phyloP scores from a whole-genome alignment of 2,329 filamentous ascomycete genomes.

The Xylariales sp. region DNA sequence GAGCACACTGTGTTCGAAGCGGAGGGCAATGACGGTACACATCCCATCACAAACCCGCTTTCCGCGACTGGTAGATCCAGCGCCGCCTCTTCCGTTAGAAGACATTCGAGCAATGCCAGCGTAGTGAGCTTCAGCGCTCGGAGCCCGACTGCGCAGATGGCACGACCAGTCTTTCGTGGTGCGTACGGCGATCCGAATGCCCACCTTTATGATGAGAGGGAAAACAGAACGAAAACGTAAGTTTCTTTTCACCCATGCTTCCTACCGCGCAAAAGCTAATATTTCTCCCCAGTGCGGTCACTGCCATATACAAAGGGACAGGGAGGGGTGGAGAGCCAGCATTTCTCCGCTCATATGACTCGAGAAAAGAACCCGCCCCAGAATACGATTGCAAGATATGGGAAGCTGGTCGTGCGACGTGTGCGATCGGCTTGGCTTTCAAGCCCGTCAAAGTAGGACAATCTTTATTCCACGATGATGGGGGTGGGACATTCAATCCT shows the following conservation, averaged over 20 bases:
- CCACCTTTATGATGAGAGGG: constrained; percentile 79
- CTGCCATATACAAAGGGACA: constrained; percentile 85
- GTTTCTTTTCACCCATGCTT: constrained; percentile 25
- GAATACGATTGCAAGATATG: constrained; percentile 95
- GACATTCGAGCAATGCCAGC: constrained; percentile 76
- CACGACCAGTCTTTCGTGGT: constrained; percentile 47
- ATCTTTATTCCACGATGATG: constrained; percentile 90
- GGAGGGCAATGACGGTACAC: constrained; percentile 73
- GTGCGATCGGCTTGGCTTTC: constrained; percentile 85
- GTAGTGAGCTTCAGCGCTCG: constrained; percentile 74
- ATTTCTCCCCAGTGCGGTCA: constrained; percentile 70
- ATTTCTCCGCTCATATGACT: constrained; percentile 90
- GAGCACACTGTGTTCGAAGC: constrained; percentile 76
- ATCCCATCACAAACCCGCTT: constrained; percentile 34
- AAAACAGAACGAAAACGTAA: constrained; percentile 86
- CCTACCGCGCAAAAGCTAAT: constrained; percentile 13
- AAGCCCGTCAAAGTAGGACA: constrained; percentile 94
- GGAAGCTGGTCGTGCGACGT: constrained; percentile 95
- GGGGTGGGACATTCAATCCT: constrained; percentile 87
- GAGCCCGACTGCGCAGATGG: constrained; percentile 53
- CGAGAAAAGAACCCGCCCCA: constrained; percentile 81
- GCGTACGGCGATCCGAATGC: constrained; percentile 81
- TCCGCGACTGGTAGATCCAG: constrained; percentile 36
- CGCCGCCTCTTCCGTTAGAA: constrained; percentile 40
- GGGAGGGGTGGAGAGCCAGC: constrained; percentile 62